phyloP scores from a whole-genome alignment of 2,329 filamentous ascomycete species.

The Tolypocladium tropicale region DNA sequence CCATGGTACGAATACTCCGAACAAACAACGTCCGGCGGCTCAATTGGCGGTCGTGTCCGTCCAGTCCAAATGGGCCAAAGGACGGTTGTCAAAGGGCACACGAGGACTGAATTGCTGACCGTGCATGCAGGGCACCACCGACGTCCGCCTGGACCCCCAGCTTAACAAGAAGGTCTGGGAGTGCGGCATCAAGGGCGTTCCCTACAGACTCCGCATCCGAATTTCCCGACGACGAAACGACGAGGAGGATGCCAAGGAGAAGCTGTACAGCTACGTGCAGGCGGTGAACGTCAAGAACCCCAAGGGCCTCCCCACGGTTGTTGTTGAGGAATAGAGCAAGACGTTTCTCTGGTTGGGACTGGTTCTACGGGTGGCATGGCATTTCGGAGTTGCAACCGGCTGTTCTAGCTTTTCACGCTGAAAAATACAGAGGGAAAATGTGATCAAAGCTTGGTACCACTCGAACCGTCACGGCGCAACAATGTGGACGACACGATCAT shows the following conservation, averaged over 20 bases:
- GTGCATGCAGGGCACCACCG: constrained; percentile 67
- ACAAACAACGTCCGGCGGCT: background rate
- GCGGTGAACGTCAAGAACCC: constrained; percentile 99
- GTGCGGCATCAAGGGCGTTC: constrained; percentile 95
- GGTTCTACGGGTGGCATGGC: constrained; percentile 32
- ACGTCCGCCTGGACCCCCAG: constrained; percentile 96
- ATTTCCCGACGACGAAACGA: constrained; percentile 99
- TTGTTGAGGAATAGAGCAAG: constrained; percentile 62
- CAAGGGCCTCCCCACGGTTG: constrained; percentile 90
- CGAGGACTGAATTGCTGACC: constrained; percentile 9
- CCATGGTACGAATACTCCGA: constrained; percentile 69
- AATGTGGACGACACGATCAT: background rate
- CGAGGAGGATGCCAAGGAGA: constrained; percentile 99
- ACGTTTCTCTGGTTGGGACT: constrained; percentile 26
- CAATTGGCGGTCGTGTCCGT: background rate
- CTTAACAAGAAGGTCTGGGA: constrained; percentile 99
- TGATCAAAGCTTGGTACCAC: constrained; percentile 20
- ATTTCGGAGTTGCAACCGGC: constrained; percentile 36
- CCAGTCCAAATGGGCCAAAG: background rate
- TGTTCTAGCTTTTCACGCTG: constrained; percentile 32
- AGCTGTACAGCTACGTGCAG: constrained; percentile 99
- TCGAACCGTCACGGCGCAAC: background rate
- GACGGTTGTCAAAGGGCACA: background rate
- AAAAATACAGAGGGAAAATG: constrained; percentile 25
- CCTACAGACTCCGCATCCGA: constrained; percentile 93